Base-by-base conservation (phyloP, 2,329 filamentous ascomycete species). In the Zarea fungicola region DNA sequence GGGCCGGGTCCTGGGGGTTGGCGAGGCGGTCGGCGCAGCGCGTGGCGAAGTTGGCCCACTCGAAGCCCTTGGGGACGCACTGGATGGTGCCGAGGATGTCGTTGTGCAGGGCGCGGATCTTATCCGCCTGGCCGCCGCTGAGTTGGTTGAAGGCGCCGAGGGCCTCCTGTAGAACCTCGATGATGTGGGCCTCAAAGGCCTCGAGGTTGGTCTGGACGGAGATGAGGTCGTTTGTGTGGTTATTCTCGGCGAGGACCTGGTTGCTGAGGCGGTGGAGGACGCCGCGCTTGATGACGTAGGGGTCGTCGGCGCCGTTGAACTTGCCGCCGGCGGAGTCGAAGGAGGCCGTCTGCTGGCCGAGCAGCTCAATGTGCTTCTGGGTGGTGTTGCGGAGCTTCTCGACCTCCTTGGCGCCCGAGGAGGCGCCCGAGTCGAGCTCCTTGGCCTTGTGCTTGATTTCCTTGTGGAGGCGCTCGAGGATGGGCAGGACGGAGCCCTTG, bases 401-500 rank as follows among this genome's bases (percentile, higher is more conserved):
- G 19, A 99, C 90, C 43, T 89, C 83, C 73, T 97, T 99, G 56
- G 87, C 83, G 14, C 84, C 81, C 74, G 95, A 96, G 53, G 83
- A 80, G 19, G 87, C 89, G 8, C 92, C 91, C 53, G 83, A 78
- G 36, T 80, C 77, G 42, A 99, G 78, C 69, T 96, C 91, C 75
- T 97, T 97, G 55, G 81, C 78, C 75, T 97, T 97, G 72, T 87
- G 84, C 78, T 97, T 99, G 75, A 99, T 93, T 67, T 97, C 93
- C 65, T 89, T 85, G 73, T 97, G 91, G 42, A 99, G 76, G 45
- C 90, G 86, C 60, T 95, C 89, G 62, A 99, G 84, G 55, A 92
- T 84, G 31, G 92, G 93, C 18, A 96, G 76, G 25, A 97, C 87
- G 13, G 84, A 84, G 52, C 84, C 85, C 70, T 92, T 95, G 57